Evolutionary conservation across 2,329 filamentous ascomycete genomes (phyloP).

Genomic region (Alternaria burnsii): DNA sequence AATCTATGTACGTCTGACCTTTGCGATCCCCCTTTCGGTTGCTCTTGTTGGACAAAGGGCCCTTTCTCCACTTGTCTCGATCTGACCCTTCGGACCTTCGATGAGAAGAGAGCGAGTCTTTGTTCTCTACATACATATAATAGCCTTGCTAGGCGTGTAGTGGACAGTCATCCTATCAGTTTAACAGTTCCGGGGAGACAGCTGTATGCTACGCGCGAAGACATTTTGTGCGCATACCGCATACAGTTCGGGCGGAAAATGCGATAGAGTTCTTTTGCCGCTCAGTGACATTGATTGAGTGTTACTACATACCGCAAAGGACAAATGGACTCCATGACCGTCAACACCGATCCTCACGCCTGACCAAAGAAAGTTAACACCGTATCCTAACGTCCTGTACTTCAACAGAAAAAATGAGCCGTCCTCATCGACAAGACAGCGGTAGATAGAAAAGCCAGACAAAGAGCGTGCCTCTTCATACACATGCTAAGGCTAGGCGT

Average conservation of each 20-base stretch:
- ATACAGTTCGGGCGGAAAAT: background rate
- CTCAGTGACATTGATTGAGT: constrained; percentile 19
- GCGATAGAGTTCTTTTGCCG: constrained; percentile 2
- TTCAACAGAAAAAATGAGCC: constrained; percentile 16
- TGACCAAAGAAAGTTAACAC: constrained; percentile 33
- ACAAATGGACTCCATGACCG: constrained; percentile 28
- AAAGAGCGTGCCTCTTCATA: constrained; percentile 27
- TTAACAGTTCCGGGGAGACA: background rate
- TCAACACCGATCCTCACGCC: constrained; percentile 39
- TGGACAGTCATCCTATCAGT: background rate
- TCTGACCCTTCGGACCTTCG: background rate
- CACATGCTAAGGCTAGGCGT: background rate
- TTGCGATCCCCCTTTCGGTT: background rate
- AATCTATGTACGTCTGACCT: background rate
- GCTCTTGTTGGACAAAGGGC: background rate
- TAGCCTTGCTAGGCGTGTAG: background rate
- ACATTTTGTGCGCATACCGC: background rate
- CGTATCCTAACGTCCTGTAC: constrained; percentile 26
- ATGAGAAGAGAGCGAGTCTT: background rate
- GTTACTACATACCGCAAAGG: constrained; percentile 40
- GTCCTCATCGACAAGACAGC: constrained; percentile 17
- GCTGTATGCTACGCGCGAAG: background rate
- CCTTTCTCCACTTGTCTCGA: background rate
- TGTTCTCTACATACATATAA: background rate
- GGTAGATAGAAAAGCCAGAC: constrained; percentile 26